phyloP scores from a whole-genome alignment of 2,329 filamentous ascomycete genomes.

The Xylariales sp. region DNA sequence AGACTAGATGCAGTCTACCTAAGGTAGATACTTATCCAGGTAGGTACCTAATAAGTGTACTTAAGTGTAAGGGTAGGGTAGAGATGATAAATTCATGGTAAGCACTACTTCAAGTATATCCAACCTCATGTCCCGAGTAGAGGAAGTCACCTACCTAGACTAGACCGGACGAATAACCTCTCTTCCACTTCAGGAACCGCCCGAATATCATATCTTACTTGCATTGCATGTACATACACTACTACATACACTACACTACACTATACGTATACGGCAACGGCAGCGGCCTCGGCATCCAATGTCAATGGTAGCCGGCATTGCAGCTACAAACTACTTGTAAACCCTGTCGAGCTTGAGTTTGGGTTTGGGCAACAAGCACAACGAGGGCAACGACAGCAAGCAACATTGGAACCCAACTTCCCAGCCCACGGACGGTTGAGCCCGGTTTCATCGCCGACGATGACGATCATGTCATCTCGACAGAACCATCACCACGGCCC shows the following conservation, averaged over 20 bases:
- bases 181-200: not conserved
- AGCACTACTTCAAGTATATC: too few relatives aligned
- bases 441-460: slow-evolving; percentile 27
- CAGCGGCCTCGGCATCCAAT: not conserved
- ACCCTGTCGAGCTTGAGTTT: slow-evolving; percentile 14
- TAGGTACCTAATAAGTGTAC: too few relatives aligned
- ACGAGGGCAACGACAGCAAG: not conserved
- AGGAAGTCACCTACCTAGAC: not conserved
- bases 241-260: not conserved
- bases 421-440: not conserved
- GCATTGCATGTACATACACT: slow-evolving; percentile 13
- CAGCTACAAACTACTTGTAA: slow-evolving; percentile 1
- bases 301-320: not conserved
- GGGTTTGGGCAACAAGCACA: slow-evolving; percentile 13
- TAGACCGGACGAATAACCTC: not conserved
- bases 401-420: slow-evolving; percentile 8
- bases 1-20: too few relatives aligned
- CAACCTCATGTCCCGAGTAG: too few relatives aligned
- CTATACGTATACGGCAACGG: too few relatives aligned
- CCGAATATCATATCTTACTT: slow-evolving; percentile 2
- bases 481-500: not conserved
- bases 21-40: too few relatives aligned
- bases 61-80: too few relatives aligned
- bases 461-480: slow-evolving; percentile 20
- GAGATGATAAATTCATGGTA: too few relatives aligned